Evolutionary conservation across 2,329 filamentous ascomycete species (phyloP).

Genomic region (Dactylellina sp.): DNA sequence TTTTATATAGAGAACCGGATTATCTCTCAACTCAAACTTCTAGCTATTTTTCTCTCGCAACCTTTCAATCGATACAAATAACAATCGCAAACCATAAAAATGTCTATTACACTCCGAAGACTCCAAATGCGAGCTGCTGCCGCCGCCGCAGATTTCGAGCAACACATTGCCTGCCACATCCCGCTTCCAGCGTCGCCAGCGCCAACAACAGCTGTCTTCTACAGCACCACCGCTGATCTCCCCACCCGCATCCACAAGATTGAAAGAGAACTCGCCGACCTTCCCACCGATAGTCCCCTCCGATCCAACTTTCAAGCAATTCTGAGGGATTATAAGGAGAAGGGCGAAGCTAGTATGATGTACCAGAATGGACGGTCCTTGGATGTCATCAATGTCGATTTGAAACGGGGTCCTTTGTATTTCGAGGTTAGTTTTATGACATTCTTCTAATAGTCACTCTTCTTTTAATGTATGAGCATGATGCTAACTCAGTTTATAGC

Average conservation of each 20-base stretch:
- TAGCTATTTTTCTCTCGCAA: neutral
- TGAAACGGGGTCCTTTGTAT: conserved; percentile 42
- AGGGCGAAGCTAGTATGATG: conserved; percentile 44
- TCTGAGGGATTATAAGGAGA: conserved; percentile 44
- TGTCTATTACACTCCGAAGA: conserved; percentile 49
- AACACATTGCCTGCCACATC: conserved; percentile 17
- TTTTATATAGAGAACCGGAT: too few relatives aligned
- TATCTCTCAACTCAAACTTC: neutral
- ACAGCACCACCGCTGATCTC: conserved; percentile 16
- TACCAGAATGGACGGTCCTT: conserved; percentile 46
- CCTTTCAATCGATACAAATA: neutral
- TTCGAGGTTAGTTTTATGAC: conserved; percentile 37
- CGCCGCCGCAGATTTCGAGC: conserved; percentile 11
- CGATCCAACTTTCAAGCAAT: conserved; percentile 50
- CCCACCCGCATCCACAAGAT: conserved; percentile 46
- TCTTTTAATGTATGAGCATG: too few relatives aligned
- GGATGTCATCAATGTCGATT: conserved; percentile 38
- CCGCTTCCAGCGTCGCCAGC: neutral
- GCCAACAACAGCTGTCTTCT: neutral
- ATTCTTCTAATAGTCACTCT: too few relatives aligned
- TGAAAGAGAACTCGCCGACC: conserved; percentile 37
- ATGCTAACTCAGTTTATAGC: conserved; percentile 21
- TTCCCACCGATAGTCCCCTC: conserved; percentile 39
- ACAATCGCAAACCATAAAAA: conserved; percentile 13
- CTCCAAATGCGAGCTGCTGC: conserved; percentile 32